phyloP scores from a whole-genome alignment of 2,329 filamentous ascomycete species.

The Capronia americana region DNA sequence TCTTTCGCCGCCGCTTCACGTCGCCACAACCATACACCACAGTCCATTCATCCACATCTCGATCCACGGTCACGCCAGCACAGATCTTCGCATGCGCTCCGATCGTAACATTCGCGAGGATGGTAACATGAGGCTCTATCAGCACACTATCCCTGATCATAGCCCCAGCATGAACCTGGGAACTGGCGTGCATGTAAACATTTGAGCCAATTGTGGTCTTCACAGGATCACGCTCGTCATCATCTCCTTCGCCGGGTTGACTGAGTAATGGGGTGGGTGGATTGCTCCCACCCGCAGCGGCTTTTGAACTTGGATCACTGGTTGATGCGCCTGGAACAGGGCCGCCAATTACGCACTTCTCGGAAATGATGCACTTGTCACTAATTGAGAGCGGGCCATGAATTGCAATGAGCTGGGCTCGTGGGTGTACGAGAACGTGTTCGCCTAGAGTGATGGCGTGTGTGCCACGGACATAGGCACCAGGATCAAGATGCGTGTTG shows the following conservation, averaged over 20 bases:
- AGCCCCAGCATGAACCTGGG: conserved; percentile 48
- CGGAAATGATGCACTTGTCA: conserved; percentile 80
- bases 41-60: conserved; percentile 68
- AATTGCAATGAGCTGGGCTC: conserved; percentile 77
- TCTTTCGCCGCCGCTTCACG: conserved; percentile 42
- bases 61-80: conserved; percentile 62
- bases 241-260: conserved; percentile 21
- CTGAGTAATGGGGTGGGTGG: conserved; percentile 19
- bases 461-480: conserved; percentile 66
- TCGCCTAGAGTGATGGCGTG: conserved; percentile 79
- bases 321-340: conserved; percentile 48
- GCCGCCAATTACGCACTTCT: conserved; percentile 57
- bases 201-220: conserved; percentile 47
- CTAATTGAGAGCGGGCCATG: conserved; percentile 81
- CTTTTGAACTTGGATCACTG: conserved; percentile 18
- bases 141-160: conserved; percentile 48
- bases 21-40: conserved; percentile 69
- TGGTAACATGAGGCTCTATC: conserved; percentile 54
- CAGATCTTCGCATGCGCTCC: conserved; percentile 72
- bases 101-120: conserved; percentile 45
- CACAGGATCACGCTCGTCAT: conserved; percentile 23
- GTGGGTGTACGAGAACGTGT: conserved; percentile 84
- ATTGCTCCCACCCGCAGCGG: conserved; percentile 12
- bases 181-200: conserved; percentile 49
- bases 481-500: conserved; percentile 54